Conservation (phyloP, 2,329 filamentous ascomycete genomes). For the Teratosphaeriaceae sp. region DNA sequence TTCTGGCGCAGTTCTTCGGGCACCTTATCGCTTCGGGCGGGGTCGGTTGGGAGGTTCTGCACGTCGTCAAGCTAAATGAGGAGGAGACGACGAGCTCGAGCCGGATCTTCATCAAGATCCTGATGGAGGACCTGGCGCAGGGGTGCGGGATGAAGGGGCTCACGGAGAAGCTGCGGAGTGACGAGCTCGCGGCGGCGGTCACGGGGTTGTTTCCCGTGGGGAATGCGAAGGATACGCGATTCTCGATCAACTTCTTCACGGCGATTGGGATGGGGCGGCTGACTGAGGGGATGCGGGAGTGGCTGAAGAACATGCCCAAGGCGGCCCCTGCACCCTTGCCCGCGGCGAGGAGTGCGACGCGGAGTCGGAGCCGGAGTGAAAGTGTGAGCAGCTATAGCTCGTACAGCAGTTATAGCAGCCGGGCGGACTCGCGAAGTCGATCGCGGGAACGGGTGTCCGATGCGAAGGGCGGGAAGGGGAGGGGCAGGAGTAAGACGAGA, state of each 20-base stretch:
- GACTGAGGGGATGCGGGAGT: constrained; percentile 91
- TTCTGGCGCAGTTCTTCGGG: constrained; percentile 91
- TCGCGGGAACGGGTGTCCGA: constrained; percentile 23
- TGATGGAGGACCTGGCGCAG: constrained; percentile 88
- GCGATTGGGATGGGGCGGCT: constrained; percentile 93
- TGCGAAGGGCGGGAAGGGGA: constrained; percentile 13
- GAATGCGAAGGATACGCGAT: constrained; percentile 82
- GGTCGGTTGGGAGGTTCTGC: constrained; percentile 86
- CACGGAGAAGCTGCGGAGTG: constrained; percentile 68
- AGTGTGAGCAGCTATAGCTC: constrained; percentile 72
- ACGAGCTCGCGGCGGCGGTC: constrained; percentile 69
- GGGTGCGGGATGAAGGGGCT: constrained; percentile 78
- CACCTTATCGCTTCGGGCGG: constrained; percentile 83
- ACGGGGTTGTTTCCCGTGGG: constrained; percentile 86
- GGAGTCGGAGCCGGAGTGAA: constrained; percentile 53
- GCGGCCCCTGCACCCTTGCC: constrained; percentile 66
- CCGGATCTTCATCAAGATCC: constrained; percentile 96
- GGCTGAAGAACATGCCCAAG: constrained; percentile 83
- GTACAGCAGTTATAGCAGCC: constrained; percentile 61
- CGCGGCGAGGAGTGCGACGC: constrained; percentile 41
- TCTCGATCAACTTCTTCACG: constrained; percentile 99
- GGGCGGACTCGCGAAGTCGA: constrained; percentile 23
- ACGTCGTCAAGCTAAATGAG: constrained; percentile 82
- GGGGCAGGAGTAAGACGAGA: constrained; percentile 12
- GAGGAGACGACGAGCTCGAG: constrained; percentile 95